Conservation (phyloP, 352 stramenopile genomes). For the Globisporangium perplexum region DNA sequence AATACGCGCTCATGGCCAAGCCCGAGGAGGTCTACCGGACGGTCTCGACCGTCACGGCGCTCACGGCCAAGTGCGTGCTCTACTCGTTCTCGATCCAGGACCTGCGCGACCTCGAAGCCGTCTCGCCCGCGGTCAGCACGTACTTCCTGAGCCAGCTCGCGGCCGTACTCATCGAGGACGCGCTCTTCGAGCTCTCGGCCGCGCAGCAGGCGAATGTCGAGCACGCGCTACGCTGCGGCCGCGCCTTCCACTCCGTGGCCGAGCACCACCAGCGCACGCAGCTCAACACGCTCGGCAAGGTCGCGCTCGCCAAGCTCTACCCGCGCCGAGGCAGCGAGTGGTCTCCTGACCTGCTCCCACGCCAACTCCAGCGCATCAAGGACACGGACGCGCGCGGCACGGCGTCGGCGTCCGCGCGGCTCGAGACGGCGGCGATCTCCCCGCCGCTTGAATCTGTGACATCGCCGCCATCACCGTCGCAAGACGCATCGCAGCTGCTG, state of each 20-base stretch:
- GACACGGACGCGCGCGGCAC: constrained; percentile 12
- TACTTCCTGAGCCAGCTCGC: constrained; percentile 79
- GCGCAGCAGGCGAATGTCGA: constrained; percentile 55
- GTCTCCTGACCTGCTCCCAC: constrained; percentile 59
- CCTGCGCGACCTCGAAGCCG: constrained; percentile 61
- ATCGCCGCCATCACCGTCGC: too few species aligned
- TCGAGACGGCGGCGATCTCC: too few species aligned
- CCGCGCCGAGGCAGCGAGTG: constrained; percentile 62
- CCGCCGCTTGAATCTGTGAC: too few species aligned
- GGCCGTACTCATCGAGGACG: constrained; percentile 66
- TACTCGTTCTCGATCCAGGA: constrained; percentile 80
- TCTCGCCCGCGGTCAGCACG: constrained; percentile 68
- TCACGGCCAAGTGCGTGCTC: constrained; percentile 63
- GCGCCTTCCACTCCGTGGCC: constrained; percentile 51
- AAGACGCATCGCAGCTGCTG: not conserved
- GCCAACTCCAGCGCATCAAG: constrained; percentile 51
- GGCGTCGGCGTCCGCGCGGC: not conserved
- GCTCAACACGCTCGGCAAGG: constrained; percentile 45
- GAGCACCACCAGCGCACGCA: constrained; percentile 50
- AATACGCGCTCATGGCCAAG: constrained; percentile 73
- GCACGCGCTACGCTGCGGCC: constrained; percentile 38
- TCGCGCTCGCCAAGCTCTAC: constrained; percentile 65
- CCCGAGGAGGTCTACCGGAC: constrained; percentile 72
- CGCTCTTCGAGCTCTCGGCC: constrained; percentile 44
- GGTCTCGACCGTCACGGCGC: constrained; percentile 60